Evolutionary conservation across 192 early-diverging fungal genomes (phyloP), one percentile per base, ranked within the genome.

Genomic region (Coemansia sp.): DNA sequence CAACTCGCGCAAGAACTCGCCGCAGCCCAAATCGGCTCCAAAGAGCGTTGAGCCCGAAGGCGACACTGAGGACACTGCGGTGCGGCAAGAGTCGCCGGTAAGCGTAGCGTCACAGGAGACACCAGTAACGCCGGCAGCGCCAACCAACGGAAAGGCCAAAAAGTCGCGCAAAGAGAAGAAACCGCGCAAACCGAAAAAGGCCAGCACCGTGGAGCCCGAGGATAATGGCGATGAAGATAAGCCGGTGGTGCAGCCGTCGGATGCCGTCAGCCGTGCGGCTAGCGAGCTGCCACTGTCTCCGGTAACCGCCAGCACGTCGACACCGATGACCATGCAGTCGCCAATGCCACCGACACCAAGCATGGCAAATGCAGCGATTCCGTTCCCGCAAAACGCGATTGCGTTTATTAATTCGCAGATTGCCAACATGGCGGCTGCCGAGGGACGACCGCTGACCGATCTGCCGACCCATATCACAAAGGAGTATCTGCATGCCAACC

Each of bases 1-100:
- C 54, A 64, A 64, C 35, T 69, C 76, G 26, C 76, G 76, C 64
- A 79, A 74, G 39, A 79, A 74, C 61, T 79, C 76, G n/a, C 76
- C 76, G 1, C 75, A 78, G 71, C 64, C 68, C 12, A 79, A 70
- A 58, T 37, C 37, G 59, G 57, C 65, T n/a, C 69, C 63, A 23
- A 26, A 48, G 27, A 19, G 37, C 2, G 54, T 56, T 9, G 58
- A 47, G 24, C 54, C 49, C 4, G 76, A 52, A 22, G 35, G 22
- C 49, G 38, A 23, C 12, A 23, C 3, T 19, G 52, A 62, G 37
- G 32, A 39, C 8, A 20, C 61, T 41, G 4, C 27, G 22, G 26
- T 23, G 2, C 37, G 52, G n/a, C 35, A 63, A 6, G 53, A 26
- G 18, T 63, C 61, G 37, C 61, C 61, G 14, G 22, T 45, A n/a